Conservation (phyloP, 2,329 filamentous ascomycete species). For the Cytospora paraplurivora region DNA sequence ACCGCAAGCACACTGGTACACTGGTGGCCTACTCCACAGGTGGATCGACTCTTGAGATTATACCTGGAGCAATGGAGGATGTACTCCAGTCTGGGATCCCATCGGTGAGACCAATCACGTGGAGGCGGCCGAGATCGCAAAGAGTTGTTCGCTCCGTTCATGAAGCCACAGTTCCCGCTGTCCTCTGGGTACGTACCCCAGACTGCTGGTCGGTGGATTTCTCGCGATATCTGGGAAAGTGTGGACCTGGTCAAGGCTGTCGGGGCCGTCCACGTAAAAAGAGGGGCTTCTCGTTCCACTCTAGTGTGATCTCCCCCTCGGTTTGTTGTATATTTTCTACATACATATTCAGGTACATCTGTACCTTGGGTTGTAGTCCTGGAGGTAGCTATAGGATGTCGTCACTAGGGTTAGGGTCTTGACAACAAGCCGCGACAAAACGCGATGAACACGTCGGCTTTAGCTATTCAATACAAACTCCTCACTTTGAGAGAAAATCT, state of each 20-base stretch:
- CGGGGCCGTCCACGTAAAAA: constrained; percentile 58
- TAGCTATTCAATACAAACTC: constrained; percentile 15
- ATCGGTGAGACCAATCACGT: constrained; percentile 61
- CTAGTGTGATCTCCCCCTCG: constrained; percentile 37
- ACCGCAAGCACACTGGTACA: too few species aligned
- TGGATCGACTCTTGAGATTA: too few species aligned
- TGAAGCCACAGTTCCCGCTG: constrained; percentile 67
- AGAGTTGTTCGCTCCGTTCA: constrained; percentile 58
- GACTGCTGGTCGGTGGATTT: constrained; percentile 54
- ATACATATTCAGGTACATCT: too few species aligned
- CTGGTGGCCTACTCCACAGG: too few species aligned
- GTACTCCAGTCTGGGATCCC: constrained; percentile 62
- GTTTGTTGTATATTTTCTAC: not conserved
- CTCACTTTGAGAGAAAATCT: not conserved
- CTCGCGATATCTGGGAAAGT: constrained; percentile 54
- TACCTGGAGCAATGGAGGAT: constrained; percentile 35
- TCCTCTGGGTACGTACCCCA: constrained; percentile 64
- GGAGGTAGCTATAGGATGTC: not conserved
- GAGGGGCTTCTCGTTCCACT: constrained; percentile 44
- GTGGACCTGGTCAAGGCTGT: constrained; percentile 59
- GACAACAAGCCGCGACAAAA: constrained; percentile 49
- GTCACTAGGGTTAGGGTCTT: constrained; percentile 18
- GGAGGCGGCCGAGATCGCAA: constrained; percentile 58
- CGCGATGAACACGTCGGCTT: constrained; percentile 37
- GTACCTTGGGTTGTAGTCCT: not conserved